Percentiles rank a stretch among this genome's conserved stretches.
phyloP scores from a whole-genome alignment of 768 basidiomycete species.

The Aureoboletus auriporus region DNA sequence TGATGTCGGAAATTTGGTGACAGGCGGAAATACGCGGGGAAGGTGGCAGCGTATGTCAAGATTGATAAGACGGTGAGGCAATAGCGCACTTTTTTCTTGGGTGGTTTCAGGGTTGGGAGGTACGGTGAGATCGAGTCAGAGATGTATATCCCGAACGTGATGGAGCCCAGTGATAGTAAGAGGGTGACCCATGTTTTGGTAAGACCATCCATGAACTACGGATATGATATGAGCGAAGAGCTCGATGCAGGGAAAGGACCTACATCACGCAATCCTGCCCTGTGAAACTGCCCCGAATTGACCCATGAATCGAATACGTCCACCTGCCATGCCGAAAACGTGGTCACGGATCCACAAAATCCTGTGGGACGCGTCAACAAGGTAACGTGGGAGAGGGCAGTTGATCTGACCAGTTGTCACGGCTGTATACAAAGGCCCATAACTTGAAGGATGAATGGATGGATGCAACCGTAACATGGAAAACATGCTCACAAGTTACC shows the following conservation, averaged over 20 bases:
- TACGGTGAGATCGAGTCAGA: slow-evolving; percentile 39
- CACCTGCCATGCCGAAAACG: slow-evolving; percentile 94
- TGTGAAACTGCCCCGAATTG: slow-evolving; percentile 52
- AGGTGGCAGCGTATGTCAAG: slow-evolving; percentile 67
- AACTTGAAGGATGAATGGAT: slow-evolving; percentile 43
- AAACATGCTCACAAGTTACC: slow-evolving; percentile 60
- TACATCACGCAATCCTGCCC: slow-evolving; percentile 71
- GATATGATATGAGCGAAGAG: slow-evolving; percentile 3
- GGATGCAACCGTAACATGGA: slow-evolving; percentile 3
- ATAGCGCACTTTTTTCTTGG: slow-evolving; percentile 44
- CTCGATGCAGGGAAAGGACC: slow-evolving; percentile 25
- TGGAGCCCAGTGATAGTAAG: slow-evolving; percentile 67
- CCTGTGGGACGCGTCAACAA: slow-evolving; percentile 39
- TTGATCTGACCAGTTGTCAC: slow-evolving; percentile 68
- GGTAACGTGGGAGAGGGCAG: not conserved
- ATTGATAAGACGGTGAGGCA: slow-evolving; percentile 51
- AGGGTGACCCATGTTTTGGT: slow-evolving; percentile 79
- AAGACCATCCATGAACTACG: slow-evolving; percentile 83
- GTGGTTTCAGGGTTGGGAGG: slow-evolving; percentile 41
- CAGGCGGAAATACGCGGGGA: slow-evolving; percentile 76
- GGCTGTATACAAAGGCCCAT: slow-evolving; percentile 84
- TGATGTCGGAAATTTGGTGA: slow-evolving; percentile 65
- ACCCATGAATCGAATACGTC: slow-evolving; percentile 86
- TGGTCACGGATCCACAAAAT: slow-evolving; percentile 94
- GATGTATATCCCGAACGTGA: slow-evolving; percentile 70